Evolutionary conservation across 208 protist genomes (phyloP).

Genomic region (Strigomonas culicis): DNA sequence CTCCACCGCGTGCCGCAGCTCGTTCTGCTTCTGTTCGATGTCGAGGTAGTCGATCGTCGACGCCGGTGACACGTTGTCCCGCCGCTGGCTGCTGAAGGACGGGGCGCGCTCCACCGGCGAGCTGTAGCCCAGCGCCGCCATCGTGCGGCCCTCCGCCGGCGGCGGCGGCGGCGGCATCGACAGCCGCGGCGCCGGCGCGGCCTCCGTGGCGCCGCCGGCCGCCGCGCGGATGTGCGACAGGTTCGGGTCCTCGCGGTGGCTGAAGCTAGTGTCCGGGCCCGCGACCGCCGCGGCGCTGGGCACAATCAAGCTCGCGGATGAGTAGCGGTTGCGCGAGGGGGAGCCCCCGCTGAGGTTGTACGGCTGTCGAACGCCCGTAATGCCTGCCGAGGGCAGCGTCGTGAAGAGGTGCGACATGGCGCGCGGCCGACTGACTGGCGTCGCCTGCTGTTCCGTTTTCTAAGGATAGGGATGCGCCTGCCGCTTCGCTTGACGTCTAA

Average conservation of each 20-base stretch:
- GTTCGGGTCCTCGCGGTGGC: too few relatives aligned
- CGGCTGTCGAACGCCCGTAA: background rate
- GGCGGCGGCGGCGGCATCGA: background rate
- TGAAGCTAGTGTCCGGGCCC: too few relatives aligned
- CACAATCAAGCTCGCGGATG: background rate
- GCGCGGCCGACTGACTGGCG: background rate
- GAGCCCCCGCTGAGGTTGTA: background rate
- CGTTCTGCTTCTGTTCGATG: constrained; percentile 83
- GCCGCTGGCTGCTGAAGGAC: background rate
- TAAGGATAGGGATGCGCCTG: too few relatives aligned
- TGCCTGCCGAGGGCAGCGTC: background rate
- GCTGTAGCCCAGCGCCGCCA: background rate
- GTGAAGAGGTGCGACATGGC: background rate
- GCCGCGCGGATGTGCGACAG: background rate
- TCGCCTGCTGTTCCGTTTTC: background rate
- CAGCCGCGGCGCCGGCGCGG: background rate
- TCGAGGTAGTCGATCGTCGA: constrained; percentile 53
- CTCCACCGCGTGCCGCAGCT: constrained; percentile 74
- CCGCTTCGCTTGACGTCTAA: background rate
- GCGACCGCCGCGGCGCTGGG: background rate
- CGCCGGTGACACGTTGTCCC: background rate
- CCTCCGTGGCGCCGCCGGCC: background rate
- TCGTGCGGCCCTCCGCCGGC: background rate
- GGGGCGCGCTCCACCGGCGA: background rate
- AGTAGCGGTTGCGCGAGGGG: background rate